These are phyloP conservation scores for Apium graveolens DNA, from an alignment of 129 eudicot species.

Conservation along the genomic window DNA sequence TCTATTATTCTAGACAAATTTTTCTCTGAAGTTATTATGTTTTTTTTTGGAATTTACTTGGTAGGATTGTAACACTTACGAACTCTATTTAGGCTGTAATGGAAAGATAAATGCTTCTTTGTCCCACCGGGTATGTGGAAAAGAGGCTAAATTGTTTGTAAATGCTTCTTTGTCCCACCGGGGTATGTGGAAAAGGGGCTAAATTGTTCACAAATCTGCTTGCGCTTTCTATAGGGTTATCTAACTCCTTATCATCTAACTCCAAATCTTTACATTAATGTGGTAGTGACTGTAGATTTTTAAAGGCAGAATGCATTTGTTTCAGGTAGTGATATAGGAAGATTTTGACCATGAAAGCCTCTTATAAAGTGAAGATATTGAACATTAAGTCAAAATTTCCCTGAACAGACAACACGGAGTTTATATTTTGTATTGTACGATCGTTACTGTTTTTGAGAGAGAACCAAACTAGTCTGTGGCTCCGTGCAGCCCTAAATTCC, in stretches of 20 bases:
- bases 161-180: not conserved
- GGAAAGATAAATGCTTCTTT: not conserved
- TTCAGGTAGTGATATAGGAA: not conserved
- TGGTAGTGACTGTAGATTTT: not conserved
- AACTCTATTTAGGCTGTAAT: not conserved
- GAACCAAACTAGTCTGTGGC: not conserved
- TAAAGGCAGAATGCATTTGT: not conserved
- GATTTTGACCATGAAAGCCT: not conserved
- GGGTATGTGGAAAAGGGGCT: not conserved
- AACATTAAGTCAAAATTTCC: not conserved
- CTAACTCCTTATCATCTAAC: not conserved
- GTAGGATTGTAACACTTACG: not conserved
- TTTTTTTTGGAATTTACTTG: not conserved
- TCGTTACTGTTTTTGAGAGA: not conserved
- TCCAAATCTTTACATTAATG: not conserved
- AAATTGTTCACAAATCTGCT: not conserved
- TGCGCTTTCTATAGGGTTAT: not conserved
- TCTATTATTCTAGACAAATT: not conserved
- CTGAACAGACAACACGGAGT: not conserved
- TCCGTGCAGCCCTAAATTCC: not conserved
- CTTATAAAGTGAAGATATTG: not conserved
- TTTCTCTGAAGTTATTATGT: not conserved
- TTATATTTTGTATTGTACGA: not conserved
- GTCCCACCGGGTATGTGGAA: not conserved
- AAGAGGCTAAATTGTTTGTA: not conserved